Conservation (phyloP, 768 basidiomycete species). For the Tephrocybe rancida region DNA sequence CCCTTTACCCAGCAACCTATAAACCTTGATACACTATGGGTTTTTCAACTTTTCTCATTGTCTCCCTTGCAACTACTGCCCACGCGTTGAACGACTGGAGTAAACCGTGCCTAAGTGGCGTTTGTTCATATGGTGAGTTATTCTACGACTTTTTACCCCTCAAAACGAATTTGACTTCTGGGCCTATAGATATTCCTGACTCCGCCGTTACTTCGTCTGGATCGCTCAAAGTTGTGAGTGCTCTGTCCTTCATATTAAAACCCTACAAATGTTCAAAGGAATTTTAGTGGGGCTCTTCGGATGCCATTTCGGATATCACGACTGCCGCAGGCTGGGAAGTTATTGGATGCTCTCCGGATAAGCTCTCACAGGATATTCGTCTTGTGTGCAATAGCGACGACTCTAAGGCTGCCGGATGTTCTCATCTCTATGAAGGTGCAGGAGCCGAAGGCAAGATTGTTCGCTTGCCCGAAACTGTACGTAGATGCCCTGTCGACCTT, state of each 20-base stretch:
- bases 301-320: slow-evolving; percentile 44
- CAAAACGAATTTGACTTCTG: background rate
- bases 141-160: background rate
- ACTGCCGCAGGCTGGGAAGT: slow-evolving; percentile 57
- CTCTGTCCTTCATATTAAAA: background rate
- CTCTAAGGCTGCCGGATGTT: slow-evolving; percentile 31
- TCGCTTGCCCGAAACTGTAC: slow-evolving; percentile 51
- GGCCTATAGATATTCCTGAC: slow-evolving; percentile 29
- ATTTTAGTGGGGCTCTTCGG: slow-evolving; percentile 36
- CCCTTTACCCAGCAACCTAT: background rate
- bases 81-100: slow-evolving; percentile 45
- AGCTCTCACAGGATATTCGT: slow-evolving; percentile 46
- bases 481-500: slow-evolving; percentile 13
- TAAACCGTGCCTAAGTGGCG: slow-evolving; percentile 37
- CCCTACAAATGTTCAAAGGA: background rate
- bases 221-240: slow-evolving; percentile 40
- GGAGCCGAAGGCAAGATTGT: slow-evolving; percentile 53
- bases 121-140: slow-evolving; percentile 38
- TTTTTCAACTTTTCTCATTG: slow-evolving; percentile 10
- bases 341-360: slow-evolving; percentile 43
- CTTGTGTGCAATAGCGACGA: slow-evolving; percentile 42
- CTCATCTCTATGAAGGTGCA: slow-evolving; percentile 37
- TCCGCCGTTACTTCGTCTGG: slow-evolving; percentile 34
- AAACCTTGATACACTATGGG: slow-evolving; percentile 5
- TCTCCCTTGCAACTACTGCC: slow-evolving; percentile 18